These are phyloP conservation scores for Leishmania guyanensis DNA, from an alignment of 208 protist genomes.

Conservation along the genomic window DNA sequence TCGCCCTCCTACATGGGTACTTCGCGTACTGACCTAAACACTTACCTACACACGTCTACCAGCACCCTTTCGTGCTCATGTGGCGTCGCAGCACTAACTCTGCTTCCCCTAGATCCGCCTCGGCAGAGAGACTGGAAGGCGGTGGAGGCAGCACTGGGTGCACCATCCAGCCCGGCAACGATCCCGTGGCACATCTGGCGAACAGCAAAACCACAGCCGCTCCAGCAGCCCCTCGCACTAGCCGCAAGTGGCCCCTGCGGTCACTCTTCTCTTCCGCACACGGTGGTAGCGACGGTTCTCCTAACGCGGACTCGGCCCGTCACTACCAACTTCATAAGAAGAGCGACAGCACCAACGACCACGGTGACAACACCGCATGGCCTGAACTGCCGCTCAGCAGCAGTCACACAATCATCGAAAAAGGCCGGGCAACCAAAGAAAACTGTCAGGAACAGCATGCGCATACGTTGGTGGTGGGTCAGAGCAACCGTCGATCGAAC, in stretches of 20 bases:
- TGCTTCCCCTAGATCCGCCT: not conserved
- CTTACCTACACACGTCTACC: not conserved
- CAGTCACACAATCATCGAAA: not conserved
- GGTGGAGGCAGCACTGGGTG: not conserved
- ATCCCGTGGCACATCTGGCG: not conserved
- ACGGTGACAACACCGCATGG: not conserved
- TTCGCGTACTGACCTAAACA: not conserved
- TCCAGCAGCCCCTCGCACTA: not conserved
- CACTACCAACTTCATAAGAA: constrained; percentile 30
- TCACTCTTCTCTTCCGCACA: constrained; percentile 4
- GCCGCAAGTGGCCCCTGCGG: constrained; percentile 8
- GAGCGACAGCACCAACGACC: constrained; percentile 10
- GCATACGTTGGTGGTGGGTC: not conserved
- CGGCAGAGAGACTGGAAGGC: not conserved
- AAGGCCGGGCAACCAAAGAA: not conserved
- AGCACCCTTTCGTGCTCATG: not conserved
- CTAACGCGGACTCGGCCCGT: not conserved
- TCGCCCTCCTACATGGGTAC: not conserved
- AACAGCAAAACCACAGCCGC: not conserved
- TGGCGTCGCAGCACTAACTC: not conserved
- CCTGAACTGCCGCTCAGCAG: not conserved
- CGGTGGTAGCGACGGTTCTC: not conserved
- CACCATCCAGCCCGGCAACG: not conserved
- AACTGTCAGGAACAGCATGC: not conserved
- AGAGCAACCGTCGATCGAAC: not conserved